phyloP scores from a whole-genome alignment of 1,284 basidiomycete genomes.

The Coniferiporia sulphurascens region DNA sequence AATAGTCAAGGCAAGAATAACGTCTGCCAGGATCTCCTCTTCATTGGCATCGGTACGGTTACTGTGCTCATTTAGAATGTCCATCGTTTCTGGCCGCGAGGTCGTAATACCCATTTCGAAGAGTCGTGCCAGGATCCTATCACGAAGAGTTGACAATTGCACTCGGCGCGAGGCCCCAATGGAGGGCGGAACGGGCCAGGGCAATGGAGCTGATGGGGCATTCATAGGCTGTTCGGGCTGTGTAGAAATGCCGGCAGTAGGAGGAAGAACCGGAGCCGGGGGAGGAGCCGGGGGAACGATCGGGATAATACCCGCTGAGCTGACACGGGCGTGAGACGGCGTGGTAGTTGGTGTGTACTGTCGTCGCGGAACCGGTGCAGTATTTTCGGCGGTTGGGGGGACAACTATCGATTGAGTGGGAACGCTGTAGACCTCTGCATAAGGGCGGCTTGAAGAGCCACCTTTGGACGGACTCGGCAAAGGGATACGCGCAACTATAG shows the following conservation, averaged over 20 bases:
- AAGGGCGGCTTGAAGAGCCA: neutral
- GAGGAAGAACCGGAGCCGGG: neutral
- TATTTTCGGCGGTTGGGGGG: neutral
- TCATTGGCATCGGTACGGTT: constrained; percentile 40
- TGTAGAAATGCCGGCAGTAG: neutral
- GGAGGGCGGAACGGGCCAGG: constrained; percentile 30
- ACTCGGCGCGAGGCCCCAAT: constrained; percentile 17
- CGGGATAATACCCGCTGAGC: neutral
- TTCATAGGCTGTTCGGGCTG: neutral
- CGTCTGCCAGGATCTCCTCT: constrained; percentile 57
- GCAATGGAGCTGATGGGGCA: constrained; percentile 57
- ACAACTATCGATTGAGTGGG: neutral
- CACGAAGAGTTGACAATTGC: constrained; percentile 17
- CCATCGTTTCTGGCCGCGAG: constrained; percentile 46
- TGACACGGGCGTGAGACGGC: neutral
- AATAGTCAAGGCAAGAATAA: constrained; percentile 50
- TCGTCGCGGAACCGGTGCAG: neutral
- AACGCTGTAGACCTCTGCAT: constrained; percentile 5
- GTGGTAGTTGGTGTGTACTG: neutral
- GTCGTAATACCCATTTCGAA: constrained; percentile 70
- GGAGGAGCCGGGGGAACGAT: neutral
- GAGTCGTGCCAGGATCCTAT: constrained; percentile 18
- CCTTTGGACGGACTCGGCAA: neutral
- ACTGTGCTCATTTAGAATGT: constrained; percentile 49
- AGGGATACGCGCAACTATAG: constrained; percentile 16